Evolutionary conservation across 2,329 filamentous ascomycete species (phyloP).

Genomic region (Pseudogymnoascus sp.): DNA sequence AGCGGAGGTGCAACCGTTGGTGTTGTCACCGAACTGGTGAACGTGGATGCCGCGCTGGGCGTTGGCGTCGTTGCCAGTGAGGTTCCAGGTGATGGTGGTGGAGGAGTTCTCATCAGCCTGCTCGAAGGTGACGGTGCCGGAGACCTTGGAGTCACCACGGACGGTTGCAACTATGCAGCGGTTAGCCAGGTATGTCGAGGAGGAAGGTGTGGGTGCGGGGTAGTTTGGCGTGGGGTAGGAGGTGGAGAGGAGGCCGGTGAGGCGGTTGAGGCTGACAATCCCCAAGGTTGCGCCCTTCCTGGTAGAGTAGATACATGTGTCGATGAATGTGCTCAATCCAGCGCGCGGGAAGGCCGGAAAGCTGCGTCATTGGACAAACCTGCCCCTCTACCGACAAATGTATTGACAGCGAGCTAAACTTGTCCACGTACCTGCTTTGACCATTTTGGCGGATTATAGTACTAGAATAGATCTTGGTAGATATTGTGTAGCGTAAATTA

Average conservation of each 20-base stretch:
- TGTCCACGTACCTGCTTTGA: slow-evolving; percentile 77
- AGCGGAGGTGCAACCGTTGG: slow-evolving; percentile 98
- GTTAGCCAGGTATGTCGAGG: neutral
- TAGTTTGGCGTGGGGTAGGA: neutral
- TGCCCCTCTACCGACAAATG: slow-evolving; percentile 17
- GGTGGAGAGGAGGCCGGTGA: slow-evolving; percentile 13
- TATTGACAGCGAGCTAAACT: neutral
- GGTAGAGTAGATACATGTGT: slow-evolving; percentile 19
- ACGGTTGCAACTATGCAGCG: slow-evolving; percentile 73
- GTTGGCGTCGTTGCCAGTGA: slow-evolving; percentile 86
- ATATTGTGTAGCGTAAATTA: neutral
- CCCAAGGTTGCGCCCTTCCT: slow-evolving; percentile 38
- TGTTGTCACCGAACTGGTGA: slow-evolving; percentile 99
- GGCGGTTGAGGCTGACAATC: slow-evolving; percentile 26
- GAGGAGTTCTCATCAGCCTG: slow-evolving; percentile 73
- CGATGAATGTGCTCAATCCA: slow-evolving; percentile 53
- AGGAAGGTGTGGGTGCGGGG: neutral
- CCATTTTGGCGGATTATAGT: slow-evolving; percentile 66
- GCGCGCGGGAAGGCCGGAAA: slow-evolving; percentile 34
- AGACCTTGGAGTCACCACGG: slow-evolving; percentile 95
- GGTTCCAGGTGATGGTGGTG: slow-evolving; percentile 87
- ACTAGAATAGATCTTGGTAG: neutral
- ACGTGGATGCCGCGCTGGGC: slow-evolving; percentile 98
- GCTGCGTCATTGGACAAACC: slow-evolving; percentile 20
- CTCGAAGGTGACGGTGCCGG: slow-evolving; percentile 91